Evolutionary conservation across 306 rosid genomes (phyloP), one percentile per base, ranked within the genome.

Genomic region (Vigna hirtella): DNA sequence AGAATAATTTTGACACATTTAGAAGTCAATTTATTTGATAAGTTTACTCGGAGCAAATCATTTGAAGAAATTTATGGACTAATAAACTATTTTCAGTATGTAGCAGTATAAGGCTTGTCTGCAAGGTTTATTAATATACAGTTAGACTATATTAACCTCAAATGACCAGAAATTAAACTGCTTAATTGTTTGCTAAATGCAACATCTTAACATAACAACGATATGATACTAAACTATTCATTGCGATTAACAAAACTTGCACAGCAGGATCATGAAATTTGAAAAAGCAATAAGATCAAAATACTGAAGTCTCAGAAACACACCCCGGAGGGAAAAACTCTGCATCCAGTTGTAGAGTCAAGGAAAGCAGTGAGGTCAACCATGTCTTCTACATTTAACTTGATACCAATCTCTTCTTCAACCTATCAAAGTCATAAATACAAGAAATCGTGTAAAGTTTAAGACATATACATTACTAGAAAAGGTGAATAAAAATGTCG

Each of bases 341-440:
- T 83, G 85, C 87, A 58, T 72, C 97, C 97, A 30, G 98, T 89
- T 47, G 92, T 79, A 50, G 90, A 81, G 76, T 92, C 92, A 59
- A 92, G 87, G 79, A 90, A 90, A 73, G 95, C 89, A 20, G 97
- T 92, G 38, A 94, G 97, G 74, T 94, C 95, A 73, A 90, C 77
- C 98, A 92, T 79, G 86, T 89, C 91, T 74, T 87, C 90, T 58
- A 87, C 77, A 22, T 88, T 88, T 73, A 94, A 86, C 59, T 78
- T 81, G 83, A 92, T 89, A 28, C 98, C 98, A 30, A 81, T 91
- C 74, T 94, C 98, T 85, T 92, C 98, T 82, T 88, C 98, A 67
- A 92, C 98, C 97, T 94, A 86, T 62, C 77, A 79, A 48, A 53
- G 34, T 72, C 51, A 67, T 55, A 68, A 74, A 59, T 58, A 40